Conservation (phyloP, 495 filamentous ascomycete species). For the Lepidopterella palustris region DNA sequence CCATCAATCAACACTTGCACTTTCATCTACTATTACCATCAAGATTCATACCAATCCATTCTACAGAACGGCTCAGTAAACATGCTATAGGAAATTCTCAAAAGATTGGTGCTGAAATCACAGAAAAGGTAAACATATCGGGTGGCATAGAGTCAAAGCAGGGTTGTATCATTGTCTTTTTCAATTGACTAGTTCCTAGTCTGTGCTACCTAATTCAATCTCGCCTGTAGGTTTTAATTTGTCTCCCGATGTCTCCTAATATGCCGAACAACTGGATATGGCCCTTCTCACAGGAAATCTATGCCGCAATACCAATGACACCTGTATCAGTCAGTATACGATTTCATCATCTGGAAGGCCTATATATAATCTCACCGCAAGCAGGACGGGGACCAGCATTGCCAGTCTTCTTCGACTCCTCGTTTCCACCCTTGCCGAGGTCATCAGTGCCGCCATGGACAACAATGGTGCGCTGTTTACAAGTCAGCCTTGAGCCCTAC, state of each 20-base stretch:
- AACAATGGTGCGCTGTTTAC: constrained; percentile 76
- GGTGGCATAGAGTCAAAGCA: no score
- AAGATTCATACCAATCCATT: no score
- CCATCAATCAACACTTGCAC: neutral
- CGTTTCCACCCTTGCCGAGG: constrained; percentile 79
- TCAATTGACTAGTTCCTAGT: neutral
- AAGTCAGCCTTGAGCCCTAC: neutral
- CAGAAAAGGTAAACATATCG: no score
- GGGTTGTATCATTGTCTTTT: neutral
- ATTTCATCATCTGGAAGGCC: neutral
- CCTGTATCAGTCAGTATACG: constrained; percentile 39
- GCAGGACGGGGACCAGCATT: constrained; percentile 90
- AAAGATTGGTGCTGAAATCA: no score
- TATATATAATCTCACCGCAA: constrained; percentile 59
- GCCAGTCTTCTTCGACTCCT: constrained; percentile 95
- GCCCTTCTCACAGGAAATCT: constrained; percentile 10
- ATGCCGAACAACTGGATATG: constrained; percentile 4
- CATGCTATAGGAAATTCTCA: no score
- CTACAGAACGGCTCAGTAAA: no score
- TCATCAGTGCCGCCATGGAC: constrained; percentile 93
- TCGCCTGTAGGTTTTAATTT: neutral
- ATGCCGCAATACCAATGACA: constrained; percentile 78
- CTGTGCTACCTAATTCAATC: neutral
- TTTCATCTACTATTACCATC: no score
- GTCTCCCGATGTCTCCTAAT: no score